Conservation (phyloP, 2,329 filamentous ascomycete species). For the Fusarium vanettenii region DNA sequence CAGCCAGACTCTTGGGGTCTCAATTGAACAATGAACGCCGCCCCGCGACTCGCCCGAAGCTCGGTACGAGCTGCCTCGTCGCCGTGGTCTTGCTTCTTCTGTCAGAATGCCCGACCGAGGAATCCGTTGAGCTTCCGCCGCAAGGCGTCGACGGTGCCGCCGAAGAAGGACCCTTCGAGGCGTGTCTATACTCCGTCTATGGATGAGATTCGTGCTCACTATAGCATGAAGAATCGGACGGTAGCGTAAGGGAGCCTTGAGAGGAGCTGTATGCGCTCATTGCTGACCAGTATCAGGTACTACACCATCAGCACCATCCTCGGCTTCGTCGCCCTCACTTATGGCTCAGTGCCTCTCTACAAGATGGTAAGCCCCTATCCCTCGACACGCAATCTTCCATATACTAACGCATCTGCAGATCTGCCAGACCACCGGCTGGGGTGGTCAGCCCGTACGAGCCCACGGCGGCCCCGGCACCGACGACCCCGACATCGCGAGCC, state of each 20-base stretch:
- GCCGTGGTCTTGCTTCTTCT: conserved; percentile 53
- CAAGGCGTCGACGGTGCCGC: conserved; percentile 47
- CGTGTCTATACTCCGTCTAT: conserved; percentile 57
- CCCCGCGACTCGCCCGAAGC: conserved; percentile 51
- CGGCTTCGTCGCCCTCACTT: conserved; percentile 82
- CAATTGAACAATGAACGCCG: conserved; percentile 54
- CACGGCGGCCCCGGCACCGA: conserved; percentile 65
- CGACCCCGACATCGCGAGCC: conserved; percentile 74
- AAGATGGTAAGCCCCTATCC: conserved; percentile 74
- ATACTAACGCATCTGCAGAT: conserved; percentile 62
- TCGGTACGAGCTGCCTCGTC: conserved; percentile 41
- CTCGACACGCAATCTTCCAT: too few species aligned
- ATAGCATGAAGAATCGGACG: conserved; percentile 75
- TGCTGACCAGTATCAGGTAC: conserved; percentile 61
- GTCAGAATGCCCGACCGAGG: conserved; percentile 48
- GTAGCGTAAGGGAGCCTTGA: conserved; percentile 51
- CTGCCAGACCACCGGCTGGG: conserved; percentile 89
- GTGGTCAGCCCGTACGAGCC: conserved; percentile 89
- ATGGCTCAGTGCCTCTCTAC: conserved; percentile 87
- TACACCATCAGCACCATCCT: conserved; percentile 83
- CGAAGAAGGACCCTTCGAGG: conserved; percentile 35
- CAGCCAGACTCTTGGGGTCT: conserved; percentile 3
- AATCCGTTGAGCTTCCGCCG: conserved; percentile 44
- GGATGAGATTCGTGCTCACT: conserved; percentile 73
- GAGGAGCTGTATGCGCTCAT: neutral